phyloP scores from a whole-genome alignment of 768 basidiomycete genomes.

The Collybia sordida region DNA sequence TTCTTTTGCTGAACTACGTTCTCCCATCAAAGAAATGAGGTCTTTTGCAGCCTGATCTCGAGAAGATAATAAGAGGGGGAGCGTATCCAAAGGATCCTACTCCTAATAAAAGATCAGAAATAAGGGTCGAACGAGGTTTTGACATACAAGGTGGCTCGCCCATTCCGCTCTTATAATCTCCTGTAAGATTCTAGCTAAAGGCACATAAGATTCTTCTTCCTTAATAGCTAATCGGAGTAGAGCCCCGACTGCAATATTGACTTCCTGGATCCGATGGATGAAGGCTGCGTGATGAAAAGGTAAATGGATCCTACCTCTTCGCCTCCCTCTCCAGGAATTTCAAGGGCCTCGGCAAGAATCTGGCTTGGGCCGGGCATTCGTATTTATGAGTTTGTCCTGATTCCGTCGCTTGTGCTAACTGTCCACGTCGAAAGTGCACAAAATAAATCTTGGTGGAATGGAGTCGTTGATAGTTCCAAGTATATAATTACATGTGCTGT shows the following conservation, averaged over 20 bases:
- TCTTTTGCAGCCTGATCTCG: conserved; percentile 35
- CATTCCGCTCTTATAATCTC: conserved; percentile 22
- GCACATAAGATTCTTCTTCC: conserved; percentile 25
- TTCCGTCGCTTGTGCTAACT: too few species aligned
- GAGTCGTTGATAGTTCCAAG: too few species aligned
- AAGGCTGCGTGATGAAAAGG: neutral
- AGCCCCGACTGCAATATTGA: conserved; percentile 25
- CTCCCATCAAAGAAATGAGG: conserved; percentile 38
- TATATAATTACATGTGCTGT: too few species aligned
- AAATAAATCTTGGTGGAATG: too few species aligned
- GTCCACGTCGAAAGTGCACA: too few species aligned
- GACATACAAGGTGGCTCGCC: conserved; percentile 21
- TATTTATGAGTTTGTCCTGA: neutral
- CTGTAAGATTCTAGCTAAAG: conserved; percentile 30
- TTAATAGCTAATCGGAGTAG: conserved; percentile 34
- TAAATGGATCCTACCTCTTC: too few species aligned
- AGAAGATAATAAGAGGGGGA: conserved; percentile 41
- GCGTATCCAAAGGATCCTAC: conserved; percentile 43
- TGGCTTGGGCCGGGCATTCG: neutral
- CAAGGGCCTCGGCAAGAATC: neutral
- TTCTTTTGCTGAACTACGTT: conserved; percentile 44
- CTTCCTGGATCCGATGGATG: conserved; percentile 17
- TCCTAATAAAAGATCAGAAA: conserved; percentile 1
- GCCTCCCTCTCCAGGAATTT: neutral
- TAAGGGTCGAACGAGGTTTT: neutral